phyloP scores from a whole-genome alignment of 345 rosid genomes.

The Linum usitatissimum region DNA sequence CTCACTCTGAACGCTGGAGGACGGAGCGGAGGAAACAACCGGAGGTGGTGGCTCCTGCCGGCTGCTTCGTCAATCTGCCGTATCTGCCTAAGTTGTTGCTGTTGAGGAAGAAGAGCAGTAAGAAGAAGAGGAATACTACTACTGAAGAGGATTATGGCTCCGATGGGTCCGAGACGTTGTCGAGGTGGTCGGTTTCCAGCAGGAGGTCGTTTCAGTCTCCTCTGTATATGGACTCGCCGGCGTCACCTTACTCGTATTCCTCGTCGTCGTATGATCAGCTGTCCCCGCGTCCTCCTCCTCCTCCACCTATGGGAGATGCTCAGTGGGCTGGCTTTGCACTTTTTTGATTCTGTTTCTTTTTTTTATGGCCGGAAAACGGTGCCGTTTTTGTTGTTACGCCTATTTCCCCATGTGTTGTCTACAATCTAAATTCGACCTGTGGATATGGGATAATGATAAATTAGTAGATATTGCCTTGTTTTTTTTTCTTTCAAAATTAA shows the following conservation, averaged over 20 bases:
- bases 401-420: too few relatives aligned
- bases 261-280: constrained; percentile 39
- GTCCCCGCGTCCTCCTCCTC: constrained; percentile 38
- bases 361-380: neutral
- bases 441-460: too few relatives aligned
- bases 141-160: constrained; percentile 19
- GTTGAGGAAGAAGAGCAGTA: constrained; percentile 32
- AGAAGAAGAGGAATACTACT: constrained; percentile 5
- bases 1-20: constrained; percentile 48
- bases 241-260: constrained; percentile 34
- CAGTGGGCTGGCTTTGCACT: constrained; percentile 75
- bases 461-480: too few relatives aligned
- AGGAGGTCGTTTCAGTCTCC: constrained; percentile 37
- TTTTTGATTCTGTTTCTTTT: constrained; percentile 24
- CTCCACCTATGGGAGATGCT: constrained; percentile 21
- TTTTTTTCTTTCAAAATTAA: too few relatives aligned
- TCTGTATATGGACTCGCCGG: constrained; percentile 40
- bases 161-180: constrained; percentile 31
- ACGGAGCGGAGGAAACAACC: constrained; percentile 27
- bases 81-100: constrained; percentile 19
- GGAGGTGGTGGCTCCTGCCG: constrained; percentile 28
- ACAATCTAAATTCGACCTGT: too few relatives aligned
- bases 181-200: constrained; percentile 52
- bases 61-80: constrained; percentile 47
- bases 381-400: neutral